Percentiles rank a stretch among this genome's conserved stretches.
phyloP scores from a whole-genome alignment of 2,329 filamentous ascomycete species.

The Alternaria angustiovoidea region DNA sequence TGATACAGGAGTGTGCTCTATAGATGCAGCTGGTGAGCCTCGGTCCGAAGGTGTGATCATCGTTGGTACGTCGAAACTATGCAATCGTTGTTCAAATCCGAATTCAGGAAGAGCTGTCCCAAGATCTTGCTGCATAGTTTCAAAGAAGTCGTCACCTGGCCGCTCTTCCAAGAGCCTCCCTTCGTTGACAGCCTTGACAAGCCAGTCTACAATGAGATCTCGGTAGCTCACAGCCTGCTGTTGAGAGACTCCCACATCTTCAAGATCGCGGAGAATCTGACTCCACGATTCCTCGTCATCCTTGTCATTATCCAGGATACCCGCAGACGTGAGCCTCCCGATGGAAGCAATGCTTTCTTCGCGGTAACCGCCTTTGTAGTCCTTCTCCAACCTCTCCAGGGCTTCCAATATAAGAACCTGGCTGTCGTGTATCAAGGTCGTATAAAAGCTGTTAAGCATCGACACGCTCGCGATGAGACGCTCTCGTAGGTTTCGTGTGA shows the following conservation, averaged over 20 bases:
- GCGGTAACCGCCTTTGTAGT: slow-evolving; percentile 41
- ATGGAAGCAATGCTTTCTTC: slow-evolving; percentile 41
- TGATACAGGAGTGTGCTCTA: not conserved
- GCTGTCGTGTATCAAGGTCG: slow-evolving; percentile 37
- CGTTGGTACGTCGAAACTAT: slow-evolving; percentile 6
- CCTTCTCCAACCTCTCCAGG: slow-evolving; percentile 38
- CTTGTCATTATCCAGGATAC: slow-evolving; percentile 18
- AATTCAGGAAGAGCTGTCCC: slow-evolving; percentile 3
- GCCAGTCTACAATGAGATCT: slow-evolving; percentile 42
- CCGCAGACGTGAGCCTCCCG: slow-evolving; percentile 28
- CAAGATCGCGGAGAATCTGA: slow-evolving; percentile 43
- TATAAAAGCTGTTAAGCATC: slow-evolving; percentile 41
- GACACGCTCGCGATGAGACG: slow-evolving; percentile 34
- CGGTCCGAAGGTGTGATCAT: not conserved
- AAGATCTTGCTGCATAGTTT: slow-evolving; percentile 15
- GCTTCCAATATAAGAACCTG: slow-evolving; percentile 42
- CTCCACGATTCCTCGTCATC: slow-evolving; percentile 41
- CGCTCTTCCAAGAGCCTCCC: slow-evolving; percentile 38
- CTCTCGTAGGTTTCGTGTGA: slow-evolving; percentile 29
- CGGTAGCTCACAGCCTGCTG: slow-evolving; percentile 35
- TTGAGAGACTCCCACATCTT: slow-evolving; percentile 40
- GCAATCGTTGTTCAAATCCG: not conserved
- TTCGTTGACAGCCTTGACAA: slow-evolving; percentile 42
- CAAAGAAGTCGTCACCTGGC: slow-evolving; percentile 11
- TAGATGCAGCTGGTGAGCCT: not conserved